Evolutionary conservation across 148 eudicot genomes (phyloP), one percentile per base, ranked within the genome.

Genomic region (Polygonum aviculare): DNA sequence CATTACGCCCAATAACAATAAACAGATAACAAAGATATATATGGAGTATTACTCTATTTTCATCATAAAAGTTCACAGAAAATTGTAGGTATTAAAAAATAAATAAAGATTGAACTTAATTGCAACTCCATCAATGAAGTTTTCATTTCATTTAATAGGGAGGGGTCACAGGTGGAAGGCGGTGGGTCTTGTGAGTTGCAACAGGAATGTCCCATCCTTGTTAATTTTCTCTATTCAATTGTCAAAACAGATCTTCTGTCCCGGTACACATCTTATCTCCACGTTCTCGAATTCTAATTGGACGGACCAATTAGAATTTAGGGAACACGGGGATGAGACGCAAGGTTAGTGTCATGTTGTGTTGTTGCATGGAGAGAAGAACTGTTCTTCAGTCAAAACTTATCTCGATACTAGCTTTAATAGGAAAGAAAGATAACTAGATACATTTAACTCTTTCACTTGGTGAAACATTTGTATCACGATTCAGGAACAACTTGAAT

Each of bases 121-220:
- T 26, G 31, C 31, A 26, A 26, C 31, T 26, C 31, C 31, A 3
- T 35, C 72, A 72, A 57, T 72, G 49, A 67, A 67, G 19, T 35
- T 67, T 26, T 26, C 31, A 26, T 26, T 26, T 35, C 72, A 67
- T 67, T 67, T 14, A 67, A 67, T 67, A 36, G 44, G 45, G 72
- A 67, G 72, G 72, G 45, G 72, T 67, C 72, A 67, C 72, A 67
- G 45, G 40, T 63, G 40, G 40, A 63, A 6, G 70, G 70, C 21
- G 41, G 39, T 63, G 70, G 70, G 78, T 74, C 75, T 57, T 50
- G 19, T 47, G 74, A 75, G 84, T 72, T 60, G 65, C 73, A 78
- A 36, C 55, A 80, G 84, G 70, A 72, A 26, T 19, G 73, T 78
- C 70, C 70, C 70, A 63, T 63, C 40, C 16, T 63, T 63, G 31